Base-by-base conservation (phyloP, 345 rosid species). In the Odontarrhena argentea region DNA sequence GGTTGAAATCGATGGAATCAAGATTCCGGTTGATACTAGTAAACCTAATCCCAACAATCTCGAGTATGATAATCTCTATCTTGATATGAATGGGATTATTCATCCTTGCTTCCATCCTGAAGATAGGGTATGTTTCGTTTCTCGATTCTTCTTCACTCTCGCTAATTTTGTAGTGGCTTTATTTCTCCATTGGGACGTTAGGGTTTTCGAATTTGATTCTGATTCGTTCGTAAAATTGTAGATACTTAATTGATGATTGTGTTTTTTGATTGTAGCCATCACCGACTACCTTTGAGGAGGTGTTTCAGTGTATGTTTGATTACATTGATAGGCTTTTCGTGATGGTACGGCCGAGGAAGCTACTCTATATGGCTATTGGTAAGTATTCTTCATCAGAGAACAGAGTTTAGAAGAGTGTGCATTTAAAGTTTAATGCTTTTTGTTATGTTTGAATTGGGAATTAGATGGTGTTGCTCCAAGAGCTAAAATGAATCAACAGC, bases 391-490 rank as follows among this genome's bases (percentile, higher is more conserved):
- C 35, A 54, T 3, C 36, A 42, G 13, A 6, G 9, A 62, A 40
- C 34, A 22, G 8, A 10, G 32, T 34, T 42, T 63, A 14, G 51
- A 10, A 52, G 44, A 13, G 32, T 36, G 38, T 34, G 15, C 22
- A 18, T 40, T 4, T 53, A 24, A 9, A 74, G 10, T 7, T 52
- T 78, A 44, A 53, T 68, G 37, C 61, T 75, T 36, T 57, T 64
- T 1, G 54, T 69, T 18, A 59, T 49, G 64, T 44, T 49, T 69
- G 41, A 52, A 40, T 73, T 54, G 42, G 67, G 70, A 24, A 32
- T 60, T 79, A 94, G 99, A 95, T 82, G 97, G 99, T 67, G 99
- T 95, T 41, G 99, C 97, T n/a, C 99, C 97, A 45, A 85, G 99
- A 72, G 99, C 97, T 11, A 91, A 95, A 76, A 95, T 95, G 96